Percentiles rank a stretch among this genome's conserved stretches.
Conservation (phyloP, 1,139 yeast genomes). For the Meyerozyma sp. region DNA sequence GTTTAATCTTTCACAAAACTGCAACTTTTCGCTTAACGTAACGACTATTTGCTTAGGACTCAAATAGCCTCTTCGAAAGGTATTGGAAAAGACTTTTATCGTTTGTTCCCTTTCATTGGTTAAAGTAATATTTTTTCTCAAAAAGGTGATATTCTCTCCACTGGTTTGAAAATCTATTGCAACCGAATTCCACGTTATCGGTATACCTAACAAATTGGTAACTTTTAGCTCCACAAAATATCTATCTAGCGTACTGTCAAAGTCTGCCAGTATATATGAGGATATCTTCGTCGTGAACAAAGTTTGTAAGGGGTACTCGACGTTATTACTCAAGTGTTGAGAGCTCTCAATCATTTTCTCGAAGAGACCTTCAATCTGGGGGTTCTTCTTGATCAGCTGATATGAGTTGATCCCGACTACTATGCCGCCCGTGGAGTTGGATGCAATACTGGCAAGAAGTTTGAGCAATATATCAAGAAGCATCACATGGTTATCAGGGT, state of each 20-base stretch:
- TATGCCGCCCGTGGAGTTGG: slow-evolving; percentile 8
- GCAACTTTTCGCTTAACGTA: slow-evolving; percentile 16
- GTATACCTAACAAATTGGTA: slow-evolving; percentile 22
- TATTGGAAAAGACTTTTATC: slow-evolving; percentile 17
- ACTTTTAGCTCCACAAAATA: slow-evolving; percentile 22
- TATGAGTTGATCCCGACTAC: slow-evolving; percentile 27
- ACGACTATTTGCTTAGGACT: slow-evolving; percentile 16
- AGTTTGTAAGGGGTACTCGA: slow-evolving; percentile 25
- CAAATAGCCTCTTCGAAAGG: slow-evolving; percentile 22
- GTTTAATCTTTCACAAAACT: slow-evolving; percentile 6
- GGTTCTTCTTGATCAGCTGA: slow-evolving; percentile 15
- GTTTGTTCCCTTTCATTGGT: slow-evolving; percentile 7
- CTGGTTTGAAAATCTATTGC: slow-evolving; percentile 15
- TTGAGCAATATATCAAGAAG: slow-evolving; percentile 28
- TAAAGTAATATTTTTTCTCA: slow-evolving; percentile 7
- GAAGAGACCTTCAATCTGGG: slow-evolving; percentile 18
- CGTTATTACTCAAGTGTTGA: slow-evolving; percentile 8
- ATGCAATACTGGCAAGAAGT: slow-evolving; percentile 26
- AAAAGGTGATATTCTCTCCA: slow-evolving; percentile 8
- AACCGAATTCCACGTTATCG: slow-evolving; percentile 17
- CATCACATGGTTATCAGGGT: slow-evolving; percentile 12
- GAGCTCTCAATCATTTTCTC: slow-evolving; percentile 18
- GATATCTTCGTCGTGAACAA: slow-evolving; percentile 23
- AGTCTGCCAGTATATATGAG: slow-evolving; percentile 23
- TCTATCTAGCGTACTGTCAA: slow-evolving; percentile 11